Evolutionary conservation across 768 basidiomycete species (phyloP).

Genomic region (Albatrellus ellisii): DNA sequence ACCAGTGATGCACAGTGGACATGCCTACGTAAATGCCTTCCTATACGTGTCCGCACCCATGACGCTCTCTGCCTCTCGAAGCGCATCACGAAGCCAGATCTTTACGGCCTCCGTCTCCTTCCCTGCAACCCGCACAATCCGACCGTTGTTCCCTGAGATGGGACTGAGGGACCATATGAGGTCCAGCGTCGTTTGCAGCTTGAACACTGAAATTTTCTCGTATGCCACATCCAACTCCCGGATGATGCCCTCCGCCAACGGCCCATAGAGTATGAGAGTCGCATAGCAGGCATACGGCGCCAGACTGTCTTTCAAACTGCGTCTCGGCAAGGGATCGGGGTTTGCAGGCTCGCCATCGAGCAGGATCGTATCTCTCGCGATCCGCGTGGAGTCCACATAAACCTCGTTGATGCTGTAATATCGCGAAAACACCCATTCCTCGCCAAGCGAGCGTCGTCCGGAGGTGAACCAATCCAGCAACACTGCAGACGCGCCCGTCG

Average conservation of each 20-base stretch:
- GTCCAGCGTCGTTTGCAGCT: slow-evolving; percentile 33
- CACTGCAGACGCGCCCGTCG: slow-evolving; percentile 44
- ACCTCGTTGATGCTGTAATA: slow-evolving; percentile 86
- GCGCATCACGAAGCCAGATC: slow-evolving; percentile 47
- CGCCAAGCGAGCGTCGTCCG: slow-evolving; percentile 69
- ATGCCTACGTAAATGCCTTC: slow-evolving; percentile 39
- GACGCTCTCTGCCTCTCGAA: slow-evolving; percentile 36
- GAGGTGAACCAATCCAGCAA: slow-evolving; percentile 90
- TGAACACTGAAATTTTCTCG: slow-evolving; percentile 48
- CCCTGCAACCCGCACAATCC: slow-evolving; percentile 64
- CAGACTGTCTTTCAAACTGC: slow-evolving; percentile 46
- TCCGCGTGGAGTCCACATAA: slow-evolving; percentile 43
- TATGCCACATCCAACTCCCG: slow-evolving; percentile 35
- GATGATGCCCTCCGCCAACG: slow-evolving; percentile 36
- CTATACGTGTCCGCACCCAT: slow-evolving; percentile 55
- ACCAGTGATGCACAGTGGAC: no score
- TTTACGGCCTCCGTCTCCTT: slow-evolving; percentile 65
- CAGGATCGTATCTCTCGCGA: slow-evolving; percentile 69
- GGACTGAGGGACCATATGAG: slow-evolving; percentile 76
- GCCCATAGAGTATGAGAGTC: slow-evolving; percentile 71
- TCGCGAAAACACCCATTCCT: slow-evolving; percentile 80
- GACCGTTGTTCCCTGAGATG: slow-evolving; percentile 29
- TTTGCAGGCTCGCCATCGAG: slow-evolving; percentile 35
- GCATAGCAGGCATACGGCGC: slow-evolving; percentile 86
- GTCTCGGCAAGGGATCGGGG: slow-evolving; percentile 21